Evolutionary conservation across 2,329 filamentous ascomycete species (phyloP).

Genomic region (Colletotrichum sp.): DNA sequence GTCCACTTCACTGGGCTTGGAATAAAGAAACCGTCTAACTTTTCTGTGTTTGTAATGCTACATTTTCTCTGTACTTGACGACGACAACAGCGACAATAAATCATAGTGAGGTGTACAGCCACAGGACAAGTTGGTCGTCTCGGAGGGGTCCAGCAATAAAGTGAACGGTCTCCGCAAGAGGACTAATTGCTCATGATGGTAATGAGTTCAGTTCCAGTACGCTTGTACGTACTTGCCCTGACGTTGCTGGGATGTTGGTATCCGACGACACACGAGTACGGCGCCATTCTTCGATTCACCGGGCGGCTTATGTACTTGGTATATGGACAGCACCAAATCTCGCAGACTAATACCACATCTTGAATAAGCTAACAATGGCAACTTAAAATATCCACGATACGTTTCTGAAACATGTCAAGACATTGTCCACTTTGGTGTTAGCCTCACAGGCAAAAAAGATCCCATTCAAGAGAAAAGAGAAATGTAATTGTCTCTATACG

Average conservation of each 20-base stretch:
- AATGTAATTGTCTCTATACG: neutral
- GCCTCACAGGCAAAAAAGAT: neutral
- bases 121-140: too few relatives aligned
- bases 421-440: neutral
- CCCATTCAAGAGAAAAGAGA: neutral
- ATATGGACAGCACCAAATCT: neutral
- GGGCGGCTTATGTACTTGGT: neutral
- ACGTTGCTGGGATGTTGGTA: neutral
- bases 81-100: accelerated
- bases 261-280: neutral
- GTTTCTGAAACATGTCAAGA: neutral
- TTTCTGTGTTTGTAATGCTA: too few relatives aligned
- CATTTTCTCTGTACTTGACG: too few relatives aligned
- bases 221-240: neutral
- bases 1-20: too few relatives aligned
- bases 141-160: neutral
- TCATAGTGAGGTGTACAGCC: too few relatives aligned
- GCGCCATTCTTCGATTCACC: neutral
- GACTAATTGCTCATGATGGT: accelerated
- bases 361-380: accelerated
- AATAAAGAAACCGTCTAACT: too few relatives aligned
- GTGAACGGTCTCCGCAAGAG: neutral
- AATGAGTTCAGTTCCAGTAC: neutral
- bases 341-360: accelerated
- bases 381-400: neutral